These are phyloP conservation scores for Casuarina equisetifolia DNA, from an alignment of 306 rosid species.

Conservation along the genomic window DNA sequence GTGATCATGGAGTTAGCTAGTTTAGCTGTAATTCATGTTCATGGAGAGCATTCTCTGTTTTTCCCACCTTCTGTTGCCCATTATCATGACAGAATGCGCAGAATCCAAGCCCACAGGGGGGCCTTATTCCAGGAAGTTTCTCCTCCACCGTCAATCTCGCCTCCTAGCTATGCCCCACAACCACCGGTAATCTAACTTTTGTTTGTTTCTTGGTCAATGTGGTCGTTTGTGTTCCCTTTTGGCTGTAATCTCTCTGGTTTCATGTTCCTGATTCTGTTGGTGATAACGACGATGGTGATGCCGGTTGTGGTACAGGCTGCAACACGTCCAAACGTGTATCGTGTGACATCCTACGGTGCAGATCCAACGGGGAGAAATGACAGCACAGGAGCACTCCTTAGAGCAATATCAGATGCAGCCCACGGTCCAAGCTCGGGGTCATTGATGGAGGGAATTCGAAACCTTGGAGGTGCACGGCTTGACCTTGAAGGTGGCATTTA, in stretches of 20 bases:
- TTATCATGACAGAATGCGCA: neutral
- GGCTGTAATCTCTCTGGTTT: neutral
- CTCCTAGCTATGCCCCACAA: constrained; percentile 27
- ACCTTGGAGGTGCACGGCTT: constrained; percentile 77
- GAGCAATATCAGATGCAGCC: constrained; percentile 64
- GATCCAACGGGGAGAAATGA: constrained; percentile 79
- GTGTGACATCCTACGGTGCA: constrained; percentile 73
- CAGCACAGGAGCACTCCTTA: constrained; percentile 65
- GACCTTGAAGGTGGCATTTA: constrained; percentile 81
- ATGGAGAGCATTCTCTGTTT: neutral
- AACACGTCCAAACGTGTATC: constrained; percentile 44
- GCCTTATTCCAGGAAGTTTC: constrained; percentile 36
- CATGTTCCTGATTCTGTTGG: neutral
- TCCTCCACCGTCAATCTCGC: constrained; percentile 27
- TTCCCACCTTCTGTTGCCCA: neutral
- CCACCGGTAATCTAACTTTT: constrained; percentile 30
- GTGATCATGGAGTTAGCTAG: constrained; percentile 28
- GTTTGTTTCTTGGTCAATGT: neutral
- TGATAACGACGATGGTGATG: neutral
- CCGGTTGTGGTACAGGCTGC: constrained; percentile 42
- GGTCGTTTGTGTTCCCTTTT: too few species aligned
- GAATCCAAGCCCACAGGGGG: neutral
- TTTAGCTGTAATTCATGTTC: constrained; percentile 7
- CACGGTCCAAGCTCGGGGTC: constrained; percentile 34
- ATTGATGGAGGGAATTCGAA: constrained; percentile 58